Evolutionary conservation across 805 yeast species (phyloP).

Genomic region (Metschnikowia arizonensis): DNA sequence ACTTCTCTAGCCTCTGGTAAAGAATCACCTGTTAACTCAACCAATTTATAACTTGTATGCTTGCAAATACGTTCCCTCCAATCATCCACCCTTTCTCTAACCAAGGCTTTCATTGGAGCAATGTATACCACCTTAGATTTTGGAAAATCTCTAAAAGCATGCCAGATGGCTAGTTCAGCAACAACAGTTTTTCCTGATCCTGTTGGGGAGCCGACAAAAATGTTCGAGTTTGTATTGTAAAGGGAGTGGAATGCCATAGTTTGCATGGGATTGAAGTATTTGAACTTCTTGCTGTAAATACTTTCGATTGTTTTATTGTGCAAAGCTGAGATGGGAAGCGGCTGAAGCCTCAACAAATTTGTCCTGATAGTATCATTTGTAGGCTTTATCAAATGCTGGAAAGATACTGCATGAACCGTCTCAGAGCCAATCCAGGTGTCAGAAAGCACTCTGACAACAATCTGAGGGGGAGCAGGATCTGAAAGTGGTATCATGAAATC

Average conservation of each 20-base stretch:
- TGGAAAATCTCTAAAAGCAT: constrained; percentile 81
- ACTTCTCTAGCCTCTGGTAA: constrained; percentile 67
- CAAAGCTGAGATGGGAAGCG: constrained; percentile 78
- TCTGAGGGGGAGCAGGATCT: constrained; percentile 88
- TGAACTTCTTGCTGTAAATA: constrained; percentile 65
- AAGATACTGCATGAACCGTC: constrained; percentile 68
- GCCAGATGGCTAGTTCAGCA: constrained; percentile 96
- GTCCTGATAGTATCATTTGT: constrained; percentile 84
- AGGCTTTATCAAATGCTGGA: constrained; percentile 87
- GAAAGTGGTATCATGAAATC: constrained; percentile 90
- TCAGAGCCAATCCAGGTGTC: constrained; percentile 92
- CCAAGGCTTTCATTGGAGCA: constrained; percentile 88
- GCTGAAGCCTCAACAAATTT: constrained; percentile 71
- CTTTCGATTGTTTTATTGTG: constrained; percentile 63
- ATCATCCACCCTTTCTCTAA: constrained; percentile 77
- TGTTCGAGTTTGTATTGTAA: constrained; percentile 73
- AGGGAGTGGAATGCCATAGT: constrained; percentile 92
- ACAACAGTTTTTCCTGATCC: constrained; percentile 98
- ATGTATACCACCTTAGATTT: constrained; percentile 76
- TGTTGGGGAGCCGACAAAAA: constrained; percentile 95
- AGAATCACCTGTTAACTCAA: constrained; percentile 81
- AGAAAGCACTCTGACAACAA: constrained; percentile 71
- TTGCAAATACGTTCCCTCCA: constrained; percentile 58
- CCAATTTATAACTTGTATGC: constrained; percentile 48
- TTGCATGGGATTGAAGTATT: constrained; percentile 96